Conservation (phyloP, 2,329 filamentous ascomycete species). For the Pseudogymnoascus sp. region DNA sequence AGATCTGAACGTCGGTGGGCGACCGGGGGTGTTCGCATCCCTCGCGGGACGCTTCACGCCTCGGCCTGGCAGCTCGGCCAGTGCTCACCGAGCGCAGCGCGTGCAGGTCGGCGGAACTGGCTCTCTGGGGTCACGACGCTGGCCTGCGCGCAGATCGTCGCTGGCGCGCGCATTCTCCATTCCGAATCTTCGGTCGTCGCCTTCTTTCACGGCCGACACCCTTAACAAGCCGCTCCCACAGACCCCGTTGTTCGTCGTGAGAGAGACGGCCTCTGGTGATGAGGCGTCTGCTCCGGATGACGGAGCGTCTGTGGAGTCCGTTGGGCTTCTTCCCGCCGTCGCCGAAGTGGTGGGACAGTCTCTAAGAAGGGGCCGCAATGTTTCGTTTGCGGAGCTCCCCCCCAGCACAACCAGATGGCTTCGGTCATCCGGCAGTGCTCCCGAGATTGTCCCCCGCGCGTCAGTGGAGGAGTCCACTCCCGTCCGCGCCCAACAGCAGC, state of each 20-base stretch:
- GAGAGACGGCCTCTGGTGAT: background rate
- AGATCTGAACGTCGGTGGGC: background rate
- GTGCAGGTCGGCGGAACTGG: background rate
- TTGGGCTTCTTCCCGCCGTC: background rate
- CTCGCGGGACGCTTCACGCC: background rate
- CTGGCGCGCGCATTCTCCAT: background rate
- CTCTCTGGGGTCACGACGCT: background rate
- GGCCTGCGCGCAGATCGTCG: background rate
- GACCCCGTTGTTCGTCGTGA: background rate
- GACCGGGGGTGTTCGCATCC: background rate
- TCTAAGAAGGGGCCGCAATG: background rate
- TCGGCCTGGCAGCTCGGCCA: background rate
- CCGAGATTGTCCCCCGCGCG: background rate
- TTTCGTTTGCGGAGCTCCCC: background rate
- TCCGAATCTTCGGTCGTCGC: background rate
- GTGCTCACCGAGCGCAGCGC: background rate
- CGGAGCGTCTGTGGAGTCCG: background rate
- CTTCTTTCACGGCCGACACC: background rate
- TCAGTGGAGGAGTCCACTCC: background rate
- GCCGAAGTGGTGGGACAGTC: background rate
- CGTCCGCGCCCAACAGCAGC: background rate
- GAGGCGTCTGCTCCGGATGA: background rate
- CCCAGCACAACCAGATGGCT: background rate
- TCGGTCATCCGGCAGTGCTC: background rate
- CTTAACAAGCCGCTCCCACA: background rate